Percentiles rank a stretch among this genome's conserved stretches.
phyloP scores from a whole-genome alignment of 148 eudicot genomes.

The Spergularia bocconei region DNA sequence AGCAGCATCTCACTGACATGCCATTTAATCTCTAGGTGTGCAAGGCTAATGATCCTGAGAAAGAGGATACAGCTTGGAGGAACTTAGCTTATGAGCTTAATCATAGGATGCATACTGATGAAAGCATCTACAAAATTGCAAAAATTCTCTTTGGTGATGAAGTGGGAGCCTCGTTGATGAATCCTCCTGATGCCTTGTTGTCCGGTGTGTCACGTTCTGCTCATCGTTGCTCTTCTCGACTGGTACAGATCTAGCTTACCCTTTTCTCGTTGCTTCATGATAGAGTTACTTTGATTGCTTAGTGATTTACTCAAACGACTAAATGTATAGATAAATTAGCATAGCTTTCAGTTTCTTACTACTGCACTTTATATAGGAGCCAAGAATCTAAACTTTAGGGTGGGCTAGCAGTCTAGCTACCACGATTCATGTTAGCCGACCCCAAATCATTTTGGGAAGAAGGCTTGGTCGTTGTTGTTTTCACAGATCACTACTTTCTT shows the following conservation, averaged over 20 bases:
- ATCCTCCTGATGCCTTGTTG: neutral
- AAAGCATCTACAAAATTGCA: constrained; percentile 1
- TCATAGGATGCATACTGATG: constrained; percentile 1
- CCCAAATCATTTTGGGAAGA: too few species aligned
- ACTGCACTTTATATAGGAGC: too few species aligned
- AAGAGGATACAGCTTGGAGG: constrained; percentile 18
- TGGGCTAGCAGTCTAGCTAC: too few species aligned
- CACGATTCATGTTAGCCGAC: too few species aligned
- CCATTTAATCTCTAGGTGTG: constrained; percentile 6
- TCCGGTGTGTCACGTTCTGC: too few species aligned
- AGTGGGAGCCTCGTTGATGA: constrained; percentile 1
- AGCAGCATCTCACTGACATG: neutral
- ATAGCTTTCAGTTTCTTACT: too few species aligned
- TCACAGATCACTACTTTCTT: too few species aligned
- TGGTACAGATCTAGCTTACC: constrained; percentile 3
- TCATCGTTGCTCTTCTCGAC: neutral
- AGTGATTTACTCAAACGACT: too few species aligned
- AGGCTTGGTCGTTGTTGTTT: too few species aligned
- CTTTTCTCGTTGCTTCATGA: neutral
- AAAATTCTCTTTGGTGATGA: constrained; percentile 4
- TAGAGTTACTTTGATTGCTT: too few species aligned
- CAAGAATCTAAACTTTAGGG: too few species aligned
- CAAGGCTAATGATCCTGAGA: neutral
- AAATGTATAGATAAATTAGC: neutral
- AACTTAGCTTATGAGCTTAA: constrained; percentile 1